phyloP scores from a whole-genome alignment of 495 filamentous ascomycete species.

The Lasiosphaeria hispida region DNA sequence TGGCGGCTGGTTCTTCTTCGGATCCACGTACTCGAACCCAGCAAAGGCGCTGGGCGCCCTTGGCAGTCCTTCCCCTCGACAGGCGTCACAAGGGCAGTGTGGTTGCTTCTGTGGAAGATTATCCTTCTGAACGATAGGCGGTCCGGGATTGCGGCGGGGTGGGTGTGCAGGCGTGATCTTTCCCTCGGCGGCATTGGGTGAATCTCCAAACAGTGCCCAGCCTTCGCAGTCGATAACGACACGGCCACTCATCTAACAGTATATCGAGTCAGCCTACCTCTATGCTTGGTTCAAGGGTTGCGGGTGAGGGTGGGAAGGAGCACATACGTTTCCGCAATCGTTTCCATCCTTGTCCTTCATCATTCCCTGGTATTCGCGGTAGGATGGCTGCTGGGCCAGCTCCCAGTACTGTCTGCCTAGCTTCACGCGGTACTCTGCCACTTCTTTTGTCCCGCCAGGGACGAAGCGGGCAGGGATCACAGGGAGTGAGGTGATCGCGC shows the following conservation, averaged over 20 bases:
- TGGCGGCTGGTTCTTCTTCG: conserved; percentile 25
- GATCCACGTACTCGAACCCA: conserved; percentile 36
- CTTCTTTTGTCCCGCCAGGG: conserved; percentile 19
- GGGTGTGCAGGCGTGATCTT: neutral
- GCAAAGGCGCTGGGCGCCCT: conserved; percentile 28
- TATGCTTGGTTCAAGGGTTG: neutral
- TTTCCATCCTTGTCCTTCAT: conserved; percentile 15
- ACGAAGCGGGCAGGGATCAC: conserved; percentile 38
- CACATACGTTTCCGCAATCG: conserved; percentile 8
- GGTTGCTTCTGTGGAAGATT: conserved; percentile 34
- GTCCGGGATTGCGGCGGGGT: neutral
- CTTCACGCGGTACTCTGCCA: conserved; percentile 28
- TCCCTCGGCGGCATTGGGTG: neutral
- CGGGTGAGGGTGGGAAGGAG: neutral
- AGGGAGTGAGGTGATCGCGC: conserved; percentile 29
- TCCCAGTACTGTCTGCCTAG: conserved; percentile 40
- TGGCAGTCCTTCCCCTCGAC: conserved; percentile 11
- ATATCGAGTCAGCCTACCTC: conserved; percentile 6
- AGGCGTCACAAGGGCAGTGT: conserved; percentile 31
- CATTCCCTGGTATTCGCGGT: conserved; percentile 37
- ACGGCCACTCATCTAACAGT: conserved; percentile 31
- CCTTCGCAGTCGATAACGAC: conserved; percentile 40
- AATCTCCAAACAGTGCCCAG: conserved; percentile 23
- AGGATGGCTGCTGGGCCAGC: conserved; percentile 34
- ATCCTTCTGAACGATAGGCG: conserved; percentile 13